A percentile compares a stretch with the other conserved stretches of the same genome.
Evolutionary conservation across 2,329 filamentous ascomycete species (phyloP).

Genomic region (Talaromyces pinophilus): DNA sequence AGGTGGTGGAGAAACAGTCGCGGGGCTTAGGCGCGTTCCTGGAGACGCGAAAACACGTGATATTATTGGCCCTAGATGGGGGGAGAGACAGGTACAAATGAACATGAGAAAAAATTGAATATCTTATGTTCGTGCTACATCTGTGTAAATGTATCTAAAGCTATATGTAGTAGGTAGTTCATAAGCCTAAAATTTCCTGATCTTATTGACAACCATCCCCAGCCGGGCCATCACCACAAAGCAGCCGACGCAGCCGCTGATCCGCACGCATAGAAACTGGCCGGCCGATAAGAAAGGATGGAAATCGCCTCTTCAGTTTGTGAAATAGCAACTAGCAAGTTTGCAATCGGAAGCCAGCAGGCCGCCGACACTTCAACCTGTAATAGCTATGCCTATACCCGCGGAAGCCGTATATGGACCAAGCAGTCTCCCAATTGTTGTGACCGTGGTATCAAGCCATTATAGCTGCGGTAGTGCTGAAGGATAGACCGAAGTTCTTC

Average conservation of each 20-base stretch:
- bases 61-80: neutral
- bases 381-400: too few species aligned
- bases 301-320: neutral
- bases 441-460: neutral
- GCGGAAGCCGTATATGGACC: too few species aligned
- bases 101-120: neutral
- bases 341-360: too few species aligned
- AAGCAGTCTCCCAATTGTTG: too few species aligned
- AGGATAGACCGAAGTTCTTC: neutral
- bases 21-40: slow-evolving; percentile 17
- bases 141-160: neutral
- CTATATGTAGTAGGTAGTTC: neutral
- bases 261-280: neutral
- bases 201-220: neutral
- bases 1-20: neutral
- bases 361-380: too few species aligned
- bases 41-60: slow-evolving; percentile 18
- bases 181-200: neutral
- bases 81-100: neutral
- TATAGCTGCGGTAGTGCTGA: neutral
- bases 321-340: too few species aligned
- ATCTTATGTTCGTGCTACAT: neutral
- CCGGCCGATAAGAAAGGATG: neutral
- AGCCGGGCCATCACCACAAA: neutral
- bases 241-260: neutral